Evolutionary conservation across 176 grass and related monocot species (phyloP).

Genomic region (Puya raimondii): DNA sequence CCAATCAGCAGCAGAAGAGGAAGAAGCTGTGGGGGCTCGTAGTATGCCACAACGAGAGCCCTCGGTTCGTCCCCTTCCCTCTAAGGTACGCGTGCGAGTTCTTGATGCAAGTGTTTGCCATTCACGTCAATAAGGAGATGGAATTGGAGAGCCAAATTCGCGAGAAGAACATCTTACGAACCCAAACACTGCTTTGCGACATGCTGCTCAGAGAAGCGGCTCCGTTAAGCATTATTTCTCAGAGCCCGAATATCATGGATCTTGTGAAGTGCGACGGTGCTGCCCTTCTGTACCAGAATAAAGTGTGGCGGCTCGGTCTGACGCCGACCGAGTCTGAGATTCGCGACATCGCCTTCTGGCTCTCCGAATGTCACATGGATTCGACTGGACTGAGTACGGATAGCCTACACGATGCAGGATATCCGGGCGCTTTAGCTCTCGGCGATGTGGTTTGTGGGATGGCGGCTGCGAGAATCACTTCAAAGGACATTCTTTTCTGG

Average conservation of each 20-base stretch:
- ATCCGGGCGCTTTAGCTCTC: slow-evolving; percentile 60
- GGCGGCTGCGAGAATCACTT: slow-evolving; percentile 79
- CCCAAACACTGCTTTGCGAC: slow-evolving; percentile 72
- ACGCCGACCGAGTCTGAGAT: slow-evolving; percentile 72
- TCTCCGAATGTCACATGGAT: slow-evolving; percentile 68
- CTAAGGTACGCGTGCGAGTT: slow-evolving; percentile 94
- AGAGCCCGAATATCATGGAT: slow-evolving; percentile 89
- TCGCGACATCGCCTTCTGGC: slow-evolving; percentile 64
- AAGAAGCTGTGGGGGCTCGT: slow-evolving; percentile 86
- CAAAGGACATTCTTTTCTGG: slow-evolving; percentile 84
- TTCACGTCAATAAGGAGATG: slow-evolving; percentile 89
- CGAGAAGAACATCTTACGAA: slow-evolving; percentile 83
- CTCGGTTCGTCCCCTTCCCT: slow-evolving; percentile 81
- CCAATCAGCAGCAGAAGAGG: slow-evolving; percentile 41
- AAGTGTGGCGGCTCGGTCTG: slow-evolving; percentile 51
- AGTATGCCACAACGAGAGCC: slow-evolving; percentile 88
- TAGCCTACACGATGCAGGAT: slow-evolving; percentile 83
- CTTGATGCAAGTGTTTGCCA: slow-evolving; percentile 80
- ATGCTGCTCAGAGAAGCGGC: slow-evolving; percentile 72
- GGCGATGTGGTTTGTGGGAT: slow-evolving; percentile 77
- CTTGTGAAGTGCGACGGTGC: slow-evolving; percentile 75
- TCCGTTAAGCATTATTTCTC: slow-evolving; percentile 62
- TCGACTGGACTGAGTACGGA: slow-evolving; percentile 95
- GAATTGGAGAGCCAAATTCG: slow-evolving; percentile 76
- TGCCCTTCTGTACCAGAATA: slow-evolving; percentile 61